Evolutionary conservation across 352 stramenopile genomes (phyloP), one percentile per base, ranked within the genome.

Genomic region (Phytophthora constricta): DNA sequence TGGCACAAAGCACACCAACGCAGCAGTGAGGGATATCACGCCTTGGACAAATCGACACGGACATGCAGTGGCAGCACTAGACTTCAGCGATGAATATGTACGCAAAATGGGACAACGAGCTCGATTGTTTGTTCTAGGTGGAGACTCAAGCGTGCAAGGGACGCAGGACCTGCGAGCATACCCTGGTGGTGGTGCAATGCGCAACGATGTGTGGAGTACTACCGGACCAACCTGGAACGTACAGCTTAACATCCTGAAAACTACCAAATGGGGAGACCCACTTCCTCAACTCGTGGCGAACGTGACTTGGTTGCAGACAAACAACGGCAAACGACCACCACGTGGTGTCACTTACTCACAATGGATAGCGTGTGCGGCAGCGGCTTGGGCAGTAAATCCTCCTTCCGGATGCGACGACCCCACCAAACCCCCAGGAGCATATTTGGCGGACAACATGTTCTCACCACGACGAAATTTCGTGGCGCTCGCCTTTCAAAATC

Each of bases 391-490:
- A 17, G 62, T 81, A 3, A 62, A 65, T 2, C 77, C 79, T n/a
- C 73, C 82, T 9, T 67, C 49, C 0, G 80, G 78, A 8, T 93
- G 85, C 26, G 73, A 86, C 25, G 85, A 93, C 52, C 77, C 83
- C 11, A 86, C 79, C 2, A 65, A 75, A 49, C 74, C 85, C 0
- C 85, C 85, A 1, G 85, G 85, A 2, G 70, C 81, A 26, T 93
- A 93, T 49, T 39, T 93, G 17, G 79, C 85, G 3, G 83, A 93
- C 53, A 90, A 87, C 43, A 93, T 93, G 85, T 93, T 90, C 33
- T 91, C 81, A 27, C 83, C 85, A 26, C 69, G 85, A 0, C 79
- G 85, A 14, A 90, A 93, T 41, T 91, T 92, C 50, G 83, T 84
- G 2, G 74, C 82, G 5, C 50, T 84, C 1, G 70, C 78, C 16